Base-by-base conservation (phyloP, 768 basidiomycete species). In the Pleurotus eryngii region DNA sequence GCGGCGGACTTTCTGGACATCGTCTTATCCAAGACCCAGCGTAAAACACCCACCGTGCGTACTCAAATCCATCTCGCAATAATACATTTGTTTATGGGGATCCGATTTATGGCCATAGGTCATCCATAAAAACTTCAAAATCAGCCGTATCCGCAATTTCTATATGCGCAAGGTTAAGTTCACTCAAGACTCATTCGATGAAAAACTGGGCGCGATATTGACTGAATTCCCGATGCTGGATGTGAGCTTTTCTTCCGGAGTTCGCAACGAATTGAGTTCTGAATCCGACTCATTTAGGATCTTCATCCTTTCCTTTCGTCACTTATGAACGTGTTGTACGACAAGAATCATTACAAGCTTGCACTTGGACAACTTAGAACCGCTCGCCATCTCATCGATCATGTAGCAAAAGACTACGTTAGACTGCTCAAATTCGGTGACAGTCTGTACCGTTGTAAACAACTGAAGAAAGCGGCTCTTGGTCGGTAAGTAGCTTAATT, bases 111-210 rank as follows among this genome's bases (percentile, higher is more conserved):
- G 11, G 12, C 22, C 61, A 27, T 65, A 93, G 92, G 94, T 95
- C 63, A 98, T 98, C 70, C 97, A 98, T 75, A 98, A 97, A 81
- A 98, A 98, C 80, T 98, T 97, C 81, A 98, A 99, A 79, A 99
- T 99, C 73, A 95, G 93, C 63, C 89, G 96, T 64, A 98, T 98
- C 75, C 85, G 96, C 60, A 93, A 94, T 66, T 94, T 94, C 68
- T 97, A 99, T 74, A 98, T 98, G 96, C 87, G 96, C 71, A 99
- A 99, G 74, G 96, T 99, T 75, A 98, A 96, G 74, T 98, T 97
- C 72, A 95, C 95, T 2, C 95, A 98, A 72, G 95, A 98, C 68
- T 81, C 90, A 14, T 98, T 98, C 63, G 95, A 97, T 59, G 95
- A 98, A 74, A 95, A 98, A 70, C 82, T 99, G 27, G 87, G 87